A percentile compares a stretch with the other conserved stretches of the same genome.
phyloP scores from a whole-genome alignment of 331 rosid species.

The Quercus tomentella region DNA sequence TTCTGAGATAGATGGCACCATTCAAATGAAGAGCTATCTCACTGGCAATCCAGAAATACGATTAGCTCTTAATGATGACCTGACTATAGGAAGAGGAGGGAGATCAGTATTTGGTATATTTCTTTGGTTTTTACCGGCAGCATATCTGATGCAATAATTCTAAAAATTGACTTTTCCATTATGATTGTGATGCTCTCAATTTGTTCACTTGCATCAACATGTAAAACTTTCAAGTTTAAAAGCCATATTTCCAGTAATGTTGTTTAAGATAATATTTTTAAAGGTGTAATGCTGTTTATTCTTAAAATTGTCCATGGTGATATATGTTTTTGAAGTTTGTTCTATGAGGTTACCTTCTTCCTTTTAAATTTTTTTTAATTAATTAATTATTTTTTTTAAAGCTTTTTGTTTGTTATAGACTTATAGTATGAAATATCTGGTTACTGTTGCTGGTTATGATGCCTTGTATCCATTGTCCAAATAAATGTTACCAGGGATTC shows the following conservation, averaged over 20 bases:
- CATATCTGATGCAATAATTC: background rate
- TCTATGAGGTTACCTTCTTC: background rate
- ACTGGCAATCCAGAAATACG: slow-evolving; percentile 86
- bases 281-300: background rate
- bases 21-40: slow-evolving; percentile 96
- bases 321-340: background rate
- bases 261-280: slow-evolving; percentile 10
- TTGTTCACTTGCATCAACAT: background rate
- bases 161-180: background rate
- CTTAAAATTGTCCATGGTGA: slow-evolving; percentile 1
- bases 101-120: slow-evolving; percentile 52
- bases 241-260: slow-evolving; percentile 1
- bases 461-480: background rate
- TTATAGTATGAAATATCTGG: background rate
- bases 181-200: slow-evolving; percentile 8
- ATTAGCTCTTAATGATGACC: slow-evolving; percentile 86
- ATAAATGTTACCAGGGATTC: slow-evolving; percentile 3
- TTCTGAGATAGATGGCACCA: slow-evolving; percentile 94
- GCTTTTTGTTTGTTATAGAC: background rate
- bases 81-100: slow-evolving; percentile 63
- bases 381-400: no score
- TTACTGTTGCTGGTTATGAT: background rate
- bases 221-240: slow-evolving; percentile 3
- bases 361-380: background rate
- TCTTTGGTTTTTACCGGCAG: background rate